Percentiles rank a stretch among this genome's conserved stretches.
These are phyloP conservation scores for Zymoseptoria ardabiliae DNA, from an alignment of 2,329 filamentous ascomycete species.

Conservation along the genomic window DNA sequence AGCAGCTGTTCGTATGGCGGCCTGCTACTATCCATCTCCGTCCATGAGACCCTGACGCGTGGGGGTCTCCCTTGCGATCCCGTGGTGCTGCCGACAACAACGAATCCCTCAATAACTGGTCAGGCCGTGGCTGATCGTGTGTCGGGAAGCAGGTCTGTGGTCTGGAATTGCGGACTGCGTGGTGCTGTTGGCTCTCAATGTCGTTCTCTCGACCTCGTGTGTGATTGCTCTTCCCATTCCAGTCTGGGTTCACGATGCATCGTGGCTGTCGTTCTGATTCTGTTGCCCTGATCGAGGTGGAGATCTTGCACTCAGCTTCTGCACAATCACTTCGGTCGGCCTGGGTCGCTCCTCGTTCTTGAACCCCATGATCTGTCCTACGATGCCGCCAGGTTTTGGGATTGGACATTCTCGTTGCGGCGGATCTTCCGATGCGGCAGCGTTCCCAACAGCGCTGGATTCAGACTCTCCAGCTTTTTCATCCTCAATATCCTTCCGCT, in stretches of 20 bases:
- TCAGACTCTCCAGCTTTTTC: background rate
- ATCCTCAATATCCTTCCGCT: slow-evolving; percentile 16
- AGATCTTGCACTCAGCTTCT: slow-evolving; percentile 15
- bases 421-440: background rate
- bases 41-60: background rate
- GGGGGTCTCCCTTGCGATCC: background rate
- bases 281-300: background rate
- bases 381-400: slow-evolving; percentile 74
- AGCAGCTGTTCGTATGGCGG: background rate
- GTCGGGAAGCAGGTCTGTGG: background rate
- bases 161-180: background rate
- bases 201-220: background rate
- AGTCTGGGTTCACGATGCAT: slow-evolving; percentile 4
- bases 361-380: slow-evolving; percentile 71
- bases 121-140: background rate
- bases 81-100: background rate
- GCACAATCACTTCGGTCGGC: slow-evolving; percentile 23
- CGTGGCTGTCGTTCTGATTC: background rate
- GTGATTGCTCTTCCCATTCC: background rate
- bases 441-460: slow-evolving; percentile 4
- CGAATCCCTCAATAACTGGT: background rate
- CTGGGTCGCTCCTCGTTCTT: slow-evolving; percentile 31
- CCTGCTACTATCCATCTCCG: background rate
- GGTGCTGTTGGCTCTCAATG: background rate
- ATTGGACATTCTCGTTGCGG: slow-evolving; percentile 71